Base-by-base conservation (phyloP, 257 asterid species). In the Eustoma russellianum region DNA sequence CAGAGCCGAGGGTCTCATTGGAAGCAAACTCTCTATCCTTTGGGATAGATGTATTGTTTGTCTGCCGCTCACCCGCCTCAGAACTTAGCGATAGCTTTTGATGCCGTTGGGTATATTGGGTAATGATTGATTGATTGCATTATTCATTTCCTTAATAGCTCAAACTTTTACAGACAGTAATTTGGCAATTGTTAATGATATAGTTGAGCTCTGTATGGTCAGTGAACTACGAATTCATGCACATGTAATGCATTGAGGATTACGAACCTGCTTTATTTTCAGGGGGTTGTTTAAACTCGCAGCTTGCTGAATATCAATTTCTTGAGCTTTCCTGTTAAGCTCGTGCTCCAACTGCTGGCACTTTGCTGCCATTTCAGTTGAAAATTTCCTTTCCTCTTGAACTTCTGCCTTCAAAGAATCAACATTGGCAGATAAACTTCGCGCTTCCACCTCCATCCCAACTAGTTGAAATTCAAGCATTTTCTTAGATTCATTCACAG, bases 211-310 rank as follows among this genome's bases (percentile, higher is more conserved):
- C 48, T 13, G 3, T 24, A 13, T 38, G 19, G 52, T 50, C 13
- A 10, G 46, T 12, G 67, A 66, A 91, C 74, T 83, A 74, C 18
- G 92, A 83, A 56, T 94, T 91, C 28, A 86, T 56, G 75, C 11
- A 60, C 61, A 52, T 64, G 50, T 1, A 83, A 77, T 44, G 54
- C 65, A 67, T 53, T 64, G 17, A 80, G 64, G 41, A 65, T 67
- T 13, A 77, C 81, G 30, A 70, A 66, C 64, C 81, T 86, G 16
- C 67, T 24, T 24, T 24, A 24, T 24, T 24, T 24, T 28, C 43
- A 83, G 94, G 89, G 81, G 83, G 70, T 70, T 76, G 63, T 65
- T 66, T 16, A 70, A 7, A 10, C 56, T 74, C 30, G 74, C 63
- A 58, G 82, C 62, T 64, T 71, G 75, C 78, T 72, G 83, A 57